phyloP scores from a whole-genome alignment of 2,329 filamentous ascomycete species.

The Cytospora piceae region DNA sequence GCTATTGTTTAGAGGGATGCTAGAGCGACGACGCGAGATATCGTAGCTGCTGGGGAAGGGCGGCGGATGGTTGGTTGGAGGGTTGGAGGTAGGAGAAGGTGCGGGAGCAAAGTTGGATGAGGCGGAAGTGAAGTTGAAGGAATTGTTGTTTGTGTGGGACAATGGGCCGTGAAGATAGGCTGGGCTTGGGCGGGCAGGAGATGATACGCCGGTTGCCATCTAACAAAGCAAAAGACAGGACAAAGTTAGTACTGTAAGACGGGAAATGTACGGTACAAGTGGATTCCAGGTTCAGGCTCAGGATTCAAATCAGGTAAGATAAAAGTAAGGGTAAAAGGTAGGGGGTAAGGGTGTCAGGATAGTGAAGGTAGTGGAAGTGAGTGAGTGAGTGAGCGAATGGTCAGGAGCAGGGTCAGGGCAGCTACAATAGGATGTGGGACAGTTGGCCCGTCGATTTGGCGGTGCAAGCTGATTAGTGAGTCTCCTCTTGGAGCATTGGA shows the following conservation, averaged over 20 bases:
- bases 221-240: slow-evolving; percentile 28
- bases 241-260: slow-evolving; percentile 23
- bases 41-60: slow-evolving; percentile 19
- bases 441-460: slow-evolving; percentile 19
- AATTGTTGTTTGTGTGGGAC: slow-evolving; percentile 29
- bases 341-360: slow-evolving; percentile 6
- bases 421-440: slow-evolving; percentile 17
- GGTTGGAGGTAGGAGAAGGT: slow-evolving; percentile 30
- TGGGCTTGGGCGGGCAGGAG: slow-evolving; percentile 30
- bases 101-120: slow-evolving; percentile 15
- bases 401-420: slow-evolving; percentile 27
- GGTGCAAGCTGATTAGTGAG: slow-evolving; percentile 22
- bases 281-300: slow-evolving; percentile 1
- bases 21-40: slow-evolving; percentile 16
- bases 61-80: slow-evolving; percentile 17
- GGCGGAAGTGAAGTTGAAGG: slow-evolving; percentile 21
- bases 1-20: slow-evolving; percentile 16
- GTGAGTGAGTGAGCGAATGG: slow-evolving; percentile 29
- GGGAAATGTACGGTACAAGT: slow-evolving; percentile 2
- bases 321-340: slow-evolving; percentile 1
- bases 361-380: slow-evolving; percentile 19
- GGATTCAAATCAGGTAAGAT: slow-evolving; percentile 4
- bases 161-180: slow-evolving; percentile 29
- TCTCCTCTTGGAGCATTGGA: slow-evolving; percentile 1
- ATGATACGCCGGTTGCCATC: slow-evolving; percentile 32